Evolutionary conservation across 2,329 filamentous ascomycete genomes (phyloP), one percentile per base, ranked within the genome.

Genomic region (Fusarium secorum): DNA sequence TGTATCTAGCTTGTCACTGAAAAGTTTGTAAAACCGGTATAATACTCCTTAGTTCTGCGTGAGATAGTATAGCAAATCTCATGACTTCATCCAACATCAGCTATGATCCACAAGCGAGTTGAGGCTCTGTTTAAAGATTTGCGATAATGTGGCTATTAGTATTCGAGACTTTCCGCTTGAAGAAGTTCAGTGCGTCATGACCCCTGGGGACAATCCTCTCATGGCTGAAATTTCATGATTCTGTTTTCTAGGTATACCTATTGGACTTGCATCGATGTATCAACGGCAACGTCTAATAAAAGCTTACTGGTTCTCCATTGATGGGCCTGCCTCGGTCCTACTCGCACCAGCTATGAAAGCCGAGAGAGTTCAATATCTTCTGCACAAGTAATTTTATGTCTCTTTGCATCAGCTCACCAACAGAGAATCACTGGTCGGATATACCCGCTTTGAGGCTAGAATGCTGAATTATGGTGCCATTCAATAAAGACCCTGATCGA

Each of bases 81-180:
- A n/a, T 20, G 24, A 56, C 62, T 51, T 56, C 60, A 46, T 48
- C 51, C 39, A 69, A 32, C n/a, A 26, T 17, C 22, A 44, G 68
- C 55, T 58, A 64, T 33, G 36, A 26, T 42, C 26, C 13, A 36
- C 15, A 20, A 26, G 36, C n/a, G n/a, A 55, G 17, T 33, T 28
- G 58, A 49, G 54, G 42, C 55, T 58, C 44, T 44, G 38, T 42
- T 59, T 15, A 44, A 46, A 30, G 35, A 22, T n/a, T 51, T 56
- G 49, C 22, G 24, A 56, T 46, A 54, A 44, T 32, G 60, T 58
- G 46, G 65, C 30, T 36, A 44, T 60, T 49, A 41, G 54, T 42
- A 41, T 45, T 74, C 48, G 64, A 75, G 64, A 67, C 61, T 74
- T 74, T 71, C 74, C 68, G 55, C 32, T 62, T 42, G 41, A 59